Base-by-base conservation (phyloP, 306 rosid species). In the Cucumis hystrix region DNA sequence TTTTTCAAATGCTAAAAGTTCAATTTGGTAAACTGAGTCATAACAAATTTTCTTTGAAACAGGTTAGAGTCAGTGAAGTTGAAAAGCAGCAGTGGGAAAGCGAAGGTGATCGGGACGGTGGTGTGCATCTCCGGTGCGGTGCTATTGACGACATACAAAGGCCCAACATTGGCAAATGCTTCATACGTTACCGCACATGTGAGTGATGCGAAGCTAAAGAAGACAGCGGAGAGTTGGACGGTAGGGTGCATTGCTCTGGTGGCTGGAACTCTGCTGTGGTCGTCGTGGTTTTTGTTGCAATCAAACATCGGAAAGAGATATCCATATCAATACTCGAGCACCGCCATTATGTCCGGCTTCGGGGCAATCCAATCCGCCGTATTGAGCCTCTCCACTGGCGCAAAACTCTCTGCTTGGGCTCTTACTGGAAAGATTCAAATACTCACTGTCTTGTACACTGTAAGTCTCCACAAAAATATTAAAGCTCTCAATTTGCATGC, bases 271-370 rank as follows among this genome's bases (percentile, higher is more conserved):
- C 74, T 91, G 1, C 82, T 89, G 41, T 91, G 97, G 98, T 86
- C 97, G 47, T 91, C 89, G 49, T 94, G 98, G 96, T 91, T 86
- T 81, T 86, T 91, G 23, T 75, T 94, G 30, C 98, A 94, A 64
- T 82, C 96, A 65, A 86, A 75, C 17, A 83, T 94, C 77, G 85
- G 96, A 41, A 89, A 89, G 88, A 85, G 88, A 37, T 94, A 80
- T 41, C 98, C 98, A 3, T 91, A 89, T 57, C 90, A 94, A 79
- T 94, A 90, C 76, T 88, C 96, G 23, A 91, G 93, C 88, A 91
- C 96, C 23, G 96, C 95, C 52, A 87, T 91, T 77, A 91, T 94
- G 97, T 82, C 87, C 74, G 90, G 88, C 89, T 90, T 94, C 51
- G 98, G 93, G 30, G 92, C 96, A 80, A 79, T 90, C 83, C 97